A percentile compares a stretch with the other conserved stretches of the same genome.
phyloP scores from a whole-genome alignment of 345 rosid genomes.

The Arabidopsis suecica region DNA sequence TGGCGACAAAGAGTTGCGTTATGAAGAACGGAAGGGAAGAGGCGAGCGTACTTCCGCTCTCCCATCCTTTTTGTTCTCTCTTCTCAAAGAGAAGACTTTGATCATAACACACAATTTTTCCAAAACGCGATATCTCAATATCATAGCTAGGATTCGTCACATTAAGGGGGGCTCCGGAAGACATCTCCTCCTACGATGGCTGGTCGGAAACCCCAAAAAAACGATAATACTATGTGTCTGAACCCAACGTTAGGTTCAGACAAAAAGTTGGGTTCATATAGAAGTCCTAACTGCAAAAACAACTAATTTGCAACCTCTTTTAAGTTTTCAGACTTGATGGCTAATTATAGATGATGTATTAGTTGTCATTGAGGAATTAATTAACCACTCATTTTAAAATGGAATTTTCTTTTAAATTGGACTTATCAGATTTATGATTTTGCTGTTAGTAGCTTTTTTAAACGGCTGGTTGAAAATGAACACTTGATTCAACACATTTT shows the following conservation, averaged over 20 bases:
- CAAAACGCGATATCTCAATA: conserved; percentile 36
- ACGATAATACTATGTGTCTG: not conserved
- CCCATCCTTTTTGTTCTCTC: conserved; percentile 46
- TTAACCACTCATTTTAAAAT: conserved; percentile 35
- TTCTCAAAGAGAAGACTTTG: conserved; percentile 37
- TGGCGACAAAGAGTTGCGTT: conserved; percentile 43
- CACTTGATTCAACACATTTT: conserved; percentile 19
- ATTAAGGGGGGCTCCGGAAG: conserved; percentile 8
- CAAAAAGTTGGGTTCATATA: conserved; percentile 30
- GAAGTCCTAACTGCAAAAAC: conserved; percentile 21
- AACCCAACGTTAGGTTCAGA: conserved; percentile 24
- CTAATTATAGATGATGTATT: conserved; percentile 35
- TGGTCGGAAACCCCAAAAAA: not conserved
- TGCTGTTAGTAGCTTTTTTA: not conserved
- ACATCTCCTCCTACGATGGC: conserved; percentile 16
- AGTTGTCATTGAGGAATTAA: conserved; percentile 16
- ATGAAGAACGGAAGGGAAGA: conserved; percentile 47
- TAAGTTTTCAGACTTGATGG: conserved; percentile 15
- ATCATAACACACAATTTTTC: conserved; percentile 43
- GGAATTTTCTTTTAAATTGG: conserved; percentile 15
- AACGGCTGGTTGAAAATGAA: conserved; percentile 26
- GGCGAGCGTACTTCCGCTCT: conserved; percentile 45
- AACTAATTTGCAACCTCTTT: conserved; percentile 21
- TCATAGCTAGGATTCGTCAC: not conserved
- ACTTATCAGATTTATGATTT: conserved; percentile 11